Base-by-base conservation (phyloP, 2,329 filamentous ascomycete species). In the Aspergillus luchuensis region DNA sequence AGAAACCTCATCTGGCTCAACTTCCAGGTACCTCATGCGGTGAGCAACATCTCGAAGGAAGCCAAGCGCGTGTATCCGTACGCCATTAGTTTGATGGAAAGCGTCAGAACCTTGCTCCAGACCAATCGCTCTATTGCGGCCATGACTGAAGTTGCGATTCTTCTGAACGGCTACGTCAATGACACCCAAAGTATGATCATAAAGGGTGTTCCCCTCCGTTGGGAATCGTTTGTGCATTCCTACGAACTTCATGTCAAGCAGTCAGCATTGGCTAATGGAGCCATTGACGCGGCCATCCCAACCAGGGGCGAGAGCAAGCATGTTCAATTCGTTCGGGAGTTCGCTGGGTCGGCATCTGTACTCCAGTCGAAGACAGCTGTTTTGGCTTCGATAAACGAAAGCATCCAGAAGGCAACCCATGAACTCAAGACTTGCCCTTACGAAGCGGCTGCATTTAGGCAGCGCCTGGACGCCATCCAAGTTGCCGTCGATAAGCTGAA, bases 41-140 rank as follows among this genome's bases (percentile, higher is more conserved):
- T 99, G 71, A 96, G 90, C 77, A 98, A 92, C 65, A 92, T 97
- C 57, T 96, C 96, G 1, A 99, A 98, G 76, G 95, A 99, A 74
- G 96, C 95, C n/a, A 97, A 97, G 78, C 87, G 95, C 56, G 95
- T 99, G 4, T 99, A 99, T 70, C 95, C 95, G 0, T 99, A 96
- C 72, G 95, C 96, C 23, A 93, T 99, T 66, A 98, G 93, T 72
- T 80, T 99, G 67, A 99, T 99, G 92, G 95, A 99, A 79, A 98
- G 92, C 71, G 92, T 98, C n/a, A 87, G 93, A 60, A 98, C 92
- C 0, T 89, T 96, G 65, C 86, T 92, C 2, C 94, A 98, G 77
- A 97, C 92, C 0, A 89, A 90, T 68, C 88, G 92, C 30, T 87
- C 91, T 54, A 96, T 99, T 61, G 83, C 87, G 17, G 87, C 90